These are phyloP conservation scores for Fibroporia radiculosa DNA, from an alignment of 768 basidiomycete species.

Conservation along the genomic window DNA sequence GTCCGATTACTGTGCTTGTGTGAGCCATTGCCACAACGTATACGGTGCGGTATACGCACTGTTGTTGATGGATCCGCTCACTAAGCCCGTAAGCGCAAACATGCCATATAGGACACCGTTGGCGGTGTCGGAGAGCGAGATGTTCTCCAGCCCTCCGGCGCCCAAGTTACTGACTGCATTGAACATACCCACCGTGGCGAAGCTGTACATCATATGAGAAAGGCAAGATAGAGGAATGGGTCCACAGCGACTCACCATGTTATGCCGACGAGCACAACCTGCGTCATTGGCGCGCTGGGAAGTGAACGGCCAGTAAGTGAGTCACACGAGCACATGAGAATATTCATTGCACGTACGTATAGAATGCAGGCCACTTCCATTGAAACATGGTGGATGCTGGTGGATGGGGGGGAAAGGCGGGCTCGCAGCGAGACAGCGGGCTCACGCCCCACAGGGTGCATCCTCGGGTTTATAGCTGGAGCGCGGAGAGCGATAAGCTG, in stretches of 20 bases:
- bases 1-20: slow-evolving; percentile 32
- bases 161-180: slow-evolving; percentile 30
- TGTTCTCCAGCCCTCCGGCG: slow-evolving; percentile 33
- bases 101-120: slow-evolving; percentile 36
- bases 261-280: slow-evolving; percentile 29
- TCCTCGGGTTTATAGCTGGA: background rate
- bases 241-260: slow-evolving; percentile 18
- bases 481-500: slow-evolving; percentile 4
- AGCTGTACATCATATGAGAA: slow-evolving; percentile 14
- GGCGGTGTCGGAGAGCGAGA: slow-evolving; percentile 30
- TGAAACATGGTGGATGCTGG: slow-evolving; percentile 13
- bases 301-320: background rate
- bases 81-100: slow-evolving; percentile 35
- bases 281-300: slow-evolving; percentile 21
- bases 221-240: background rate
- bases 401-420: background rate
- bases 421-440: background rate
- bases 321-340: background rate
- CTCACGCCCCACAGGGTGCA: background rate
- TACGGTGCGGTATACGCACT: slow-evolving; percentile 12
- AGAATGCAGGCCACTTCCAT: slow-evolving; percentile 18
- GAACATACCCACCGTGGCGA: slow-evolving; percentile 33
- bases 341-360: slow-evolving; percentile 16
- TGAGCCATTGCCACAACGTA: background rate
- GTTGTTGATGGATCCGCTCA: slow-evolving; percentile 31